Conservation (phyloP, 2,329 filamentous ascomycete genomes). For the Coniochaeta hoffmannii region DNA sequence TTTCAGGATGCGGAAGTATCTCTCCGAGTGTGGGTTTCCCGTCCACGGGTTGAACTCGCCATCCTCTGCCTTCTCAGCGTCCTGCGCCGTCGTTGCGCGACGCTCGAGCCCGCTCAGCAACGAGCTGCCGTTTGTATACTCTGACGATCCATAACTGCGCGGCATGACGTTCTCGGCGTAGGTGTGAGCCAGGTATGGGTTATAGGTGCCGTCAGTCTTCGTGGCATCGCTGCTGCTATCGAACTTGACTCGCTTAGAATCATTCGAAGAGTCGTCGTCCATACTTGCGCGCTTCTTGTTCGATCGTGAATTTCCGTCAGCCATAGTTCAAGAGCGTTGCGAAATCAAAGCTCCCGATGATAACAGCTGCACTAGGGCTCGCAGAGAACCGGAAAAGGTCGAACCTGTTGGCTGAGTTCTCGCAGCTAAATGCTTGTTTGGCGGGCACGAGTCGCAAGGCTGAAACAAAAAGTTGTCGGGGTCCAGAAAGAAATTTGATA, state of each 20-base stretch:
- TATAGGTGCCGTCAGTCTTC: constrained; percentile 36
- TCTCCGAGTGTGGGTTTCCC: constrained; percentile 63
- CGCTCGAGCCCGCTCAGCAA: constrained; percentile 62
- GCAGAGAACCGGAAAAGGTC: background rate
- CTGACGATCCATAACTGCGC: constrained; percentile 24
- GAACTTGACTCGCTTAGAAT: constrained; percentile 22
- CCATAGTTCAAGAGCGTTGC: constrained; percentile 23
- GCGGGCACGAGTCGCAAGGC: background rate
- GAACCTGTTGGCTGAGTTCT: background rate
- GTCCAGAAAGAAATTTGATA: background rate
- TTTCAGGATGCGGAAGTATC: constrained; percentile 87
- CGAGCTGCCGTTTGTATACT: constrained; percentile 22
- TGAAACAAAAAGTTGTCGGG: background rate
- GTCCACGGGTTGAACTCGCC: constrained; percentile 82
- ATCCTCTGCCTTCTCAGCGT: constrained; percentile 71
- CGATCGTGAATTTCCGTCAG: constrained; percentile 18
- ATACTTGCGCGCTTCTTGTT: constrained; percentile 37
- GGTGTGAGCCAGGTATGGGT: constrained; percentile 90
- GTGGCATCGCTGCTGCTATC: constrained; percentile 24
- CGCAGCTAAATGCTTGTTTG: background rate
- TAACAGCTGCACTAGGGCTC: background rate
- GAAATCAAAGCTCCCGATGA: background rate
- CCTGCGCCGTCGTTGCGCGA: constrained; percentile 70
- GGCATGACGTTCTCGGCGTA: constrained; percentile 47
- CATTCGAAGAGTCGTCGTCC: constrained; percentile 27